Evolutionary conservation across 1,139 yeast genomes (phyloP), one percentile per base, ranked within the genome.

Genomic region (Kurtzmaniella quercitrusa): DNA sequence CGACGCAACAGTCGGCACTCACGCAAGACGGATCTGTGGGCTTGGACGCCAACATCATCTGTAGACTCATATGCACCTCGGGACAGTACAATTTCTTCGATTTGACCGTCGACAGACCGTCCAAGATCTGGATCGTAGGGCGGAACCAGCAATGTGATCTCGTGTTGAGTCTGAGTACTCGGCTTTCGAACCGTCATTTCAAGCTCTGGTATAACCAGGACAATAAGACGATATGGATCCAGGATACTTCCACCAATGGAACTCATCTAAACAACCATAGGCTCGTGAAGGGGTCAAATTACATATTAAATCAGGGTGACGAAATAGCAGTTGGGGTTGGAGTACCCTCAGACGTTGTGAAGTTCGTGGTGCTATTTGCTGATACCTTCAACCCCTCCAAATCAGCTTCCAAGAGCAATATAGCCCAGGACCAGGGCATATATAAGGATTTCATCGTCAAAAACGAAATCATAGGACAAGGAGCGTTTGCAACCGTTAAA

Each of bases 401-500:
- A 42, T 44, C 59, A 16, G 47, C 62, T 1, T 52, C 52, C 16
- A 47, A 57, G 2, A 51, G 56, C 36, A 54, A 58, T 19, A 48
- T 48, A 19, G 62, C 58, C 45, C 74, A 44, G 17, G 74, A 69
- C 45, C 68, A 68, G 42, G 78, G 90, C 0, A 84, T 93, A 15
- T 77, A 78, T 57, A 80, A 79, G 47, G 86, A 85, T 54, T 93
- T 82, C 60, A 85, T 87, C 14, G 79, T 93, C 25, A 81, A 87
- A 48, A 84, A 82, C 58, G 95, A 86, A 54, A 82, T 87, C 5
- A 85, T 93, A 2, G 98, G 98, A 1, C 94, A 88, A 54, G 98
- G 98, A 8, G 98, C 98, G 5, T 93, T 93, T 74, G 98, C 98
- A 3, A 85, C 91, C 1, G 98, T 93, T 17, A 85, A 89, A 53